Evolutionary conservation across 805 yeast genomes (phyloP), one percentile per base, ranked within the genome.

Genomic region (Candida schatavii): DNA sequence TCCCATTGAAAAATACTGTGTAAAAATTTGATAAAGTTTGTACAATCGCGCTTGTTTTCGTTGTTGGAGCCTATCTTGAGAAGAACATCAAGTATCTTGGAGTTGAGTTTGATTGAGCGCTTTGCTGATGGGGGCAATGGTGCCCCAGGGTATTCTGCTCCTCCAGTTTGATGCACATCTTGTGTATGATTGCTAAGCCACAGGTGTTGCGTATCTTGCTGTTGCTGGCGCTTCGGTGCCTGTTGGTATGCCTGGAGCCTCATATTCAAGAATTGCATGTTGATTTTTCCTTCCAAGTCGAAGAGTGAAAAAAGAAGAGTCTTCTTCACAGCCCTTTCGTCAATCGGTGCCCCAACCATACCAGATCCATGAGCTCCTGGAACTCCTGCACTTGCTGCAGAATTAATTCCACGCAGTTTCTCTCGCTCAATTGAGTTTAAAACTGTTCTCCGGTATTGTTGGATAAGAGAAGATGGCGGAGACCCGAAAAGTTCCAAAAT

Each of bases 401-500:
- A 20, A 14, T 47, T 45, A 6, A 46, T 46, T 10, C 44, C 28
- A 11, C 29, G 37, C 10, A 40, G 31, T 11, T 42, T 42, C 26
- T 48, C 42, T 15, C 48, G 51, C 32, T 52, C 49, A 18, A 54
- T 42, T 3, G 58, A 51, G 22, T 50, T 52, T 30, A 46, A 29
- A 23, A 80, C 42, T 6, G 62, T 66, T 5, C 64, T 55, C 29
- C 83, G 56, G 41, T 74, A 59, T 6, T 56, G 49, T 11, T 62
- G 20, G 2, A 81, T 66, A 3, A 68, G 59, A 2, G 57, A 40
- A 55, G 68, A 59, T 4, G 66, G 56, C 0, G 83, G 83, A 1
- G 68, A 58, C 1, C 81, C 82, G 47, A 77, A 66, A 34, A 67
- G 49, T 37, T 73, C 75, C 3, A 75, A 39, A 9, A 70, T 64